These are phyloP conservation scores for Clarireedia sp. DNA, from an alignment of 2,329 filamentous ascomycete genomes.

Conservation along the genomic window DNA sequence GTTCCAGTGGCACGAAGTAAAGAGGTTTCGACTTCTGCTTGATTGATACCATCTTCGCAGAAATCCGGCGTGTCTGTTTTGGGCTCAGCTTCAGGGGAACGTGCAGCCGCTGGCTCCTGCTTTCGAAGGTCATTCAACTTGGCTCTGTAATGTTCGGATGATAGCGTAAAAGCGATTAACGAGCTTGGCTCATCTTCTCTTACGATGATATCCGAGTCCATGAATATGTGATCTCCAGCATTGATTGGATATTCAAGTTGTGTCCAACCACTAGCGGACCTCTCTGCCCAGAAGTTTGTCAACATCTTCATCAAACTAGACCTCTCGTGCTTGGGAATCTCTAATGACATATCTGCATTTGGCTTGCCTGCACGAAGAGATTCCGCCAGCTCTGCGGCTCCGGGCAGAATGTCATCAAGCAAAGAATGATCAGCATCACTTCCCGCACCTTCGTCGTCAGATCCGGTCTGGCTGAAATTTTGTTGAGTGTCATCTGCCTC, in stretches of 20 bases:
- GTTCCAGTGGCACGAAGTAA: slow-evolving; percentile 78
- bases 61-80: slow-evolving; percentile 19
- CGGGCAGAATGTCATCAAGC: slow-evolving; percentile 59
- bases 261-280: slow-evolving; percentile 90
- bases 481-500: slow-evolving; percentile 39
- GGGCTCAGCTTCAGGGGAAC: slow-evolving; percentile 24
- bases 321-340: slow-evolving; percentile 87
- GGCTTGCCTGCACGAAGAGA: slow-evolving; percentile 46
- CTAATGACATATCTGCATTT: slow-evolving; percentile 53
- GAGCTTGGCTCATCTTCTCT: slow-evolving; percentile 96
- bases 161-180: slow-evolving; percentile 85
- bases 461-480: slow-evolving; percentile 50
- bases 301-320: slow-evolving; percentile 91
- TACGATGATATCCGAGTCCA: slow-evolving; percentile 93
- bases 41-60: slow-evolving; percentile 36
- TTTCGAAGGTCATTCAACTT: slow-evolving; percentile 65
- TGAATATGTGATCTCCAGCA: slow-evolving; percentile 87
- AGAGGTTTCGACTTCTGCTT: slow-evolving; percentile 76
- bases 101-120: slow-evolving; percentile 36
- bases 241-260: slow-evolving; percentile 86
- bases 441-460: slow-evolving; percentile 57
- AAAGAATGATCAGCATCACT: slow-evolving; percentile 68
- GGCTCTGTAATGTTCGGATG: slow-evolving; percentile 75
- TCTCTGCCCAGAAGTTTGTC: slow-evolving; percentile 96
- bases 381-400: slow-evolving; percentile 54